Conservation (phyloP, 768 basidiomycete genomes). For the Suillus sp. region DNA sequence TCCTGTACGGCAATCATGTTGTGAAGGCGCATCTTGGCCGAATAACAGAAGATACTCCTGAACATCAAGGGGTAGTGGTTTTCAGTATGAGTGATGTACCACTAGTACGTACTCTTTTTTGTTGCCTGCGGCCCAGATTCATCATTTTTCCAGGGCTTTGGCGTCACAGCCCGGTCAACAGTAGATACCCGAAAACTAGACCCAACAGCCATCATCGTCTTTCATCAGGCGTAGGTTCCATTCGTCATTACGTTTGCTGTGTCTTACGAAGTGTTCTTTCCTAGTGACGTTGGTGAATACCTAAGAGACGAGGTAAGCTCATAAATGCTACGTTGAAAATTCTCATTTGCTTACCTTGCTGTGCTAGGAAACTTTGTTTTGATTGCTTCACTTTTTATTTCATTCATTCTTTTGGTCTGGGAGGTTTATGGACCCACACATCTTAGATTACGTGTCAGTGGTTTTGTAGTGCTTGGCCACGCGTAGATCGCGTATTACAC, state of each 20-base stretch:
- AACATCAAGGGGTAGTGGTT: slow-evolving; percentile 97
- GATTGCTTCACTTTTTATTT: slow-evolving; percentile 21
- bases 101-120: slow-evolving; percentile 53
- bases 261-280: slow-evolving; percentile 14
- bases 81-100: slow-evolving; percentile 96
- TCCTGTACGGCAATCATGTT: slow-evolving; percentile 97
- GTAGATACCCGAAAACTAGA: slow-evolving; percentile 96
- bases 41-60: slow-evolving; percentile 98
- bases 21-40: slow-evolving; percentile 98
- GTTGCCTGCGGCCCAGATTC: slow-evolving; percentile 9
- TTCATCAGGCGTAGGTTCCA: slow-evolving; percentile 84
- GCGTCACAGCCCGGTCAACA: slow-evolving; percentile 94
- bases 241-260: neutral
- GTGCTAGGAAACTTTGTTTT: slow-evolving; percentile 78
- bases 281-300: slow-evolving; percentile 96
- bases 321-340: neutral
- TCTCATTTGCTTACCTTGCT: slow-evolving; percentile 20
- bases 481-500: slow-evolving; percentile 13
- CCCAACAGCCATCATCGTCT: slow-evolving; percentile 95
- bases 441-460: slow-evolving; percentile 22
- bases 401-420: slow-evolving; percentile 24
- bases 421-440: slow-evolving; percentile 19
- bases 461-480: slow-evolving; percentile 50
- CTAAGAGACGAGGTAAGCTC: slow-evolving; percentile 85
- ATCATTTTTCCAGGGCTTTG: slow-evolving; percentile 74